Percentiles rank a stretch among this genome's conserved stretches.
Conservation (phyloP, 352 stramenopile species). For the Globisporangium megalacanthum region DNA sequence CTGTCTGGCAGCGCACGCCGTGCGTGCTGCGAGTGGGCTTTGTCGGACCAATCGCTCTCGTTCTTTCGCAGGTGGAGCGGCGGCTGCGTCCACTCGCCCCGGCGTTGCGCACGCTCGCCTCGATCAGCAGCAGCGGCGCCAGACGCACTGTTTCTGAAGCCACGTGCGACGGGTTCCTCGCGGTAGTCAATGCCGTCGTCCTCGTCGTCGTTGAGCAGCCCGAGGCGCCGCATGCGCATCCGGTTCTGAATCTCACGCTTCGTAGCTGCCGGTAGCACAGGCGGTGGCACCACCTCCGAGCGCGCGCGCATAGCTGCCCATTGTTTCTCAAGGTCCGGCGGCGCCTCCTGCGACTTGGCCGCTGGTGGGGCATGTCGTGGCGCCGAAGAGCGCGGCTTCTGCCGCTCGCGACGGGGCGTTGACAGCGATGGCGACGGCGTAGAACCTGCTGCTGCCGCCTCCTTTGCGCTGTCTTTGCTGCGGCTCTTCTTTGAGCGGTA, state of each 20-base stretch:
- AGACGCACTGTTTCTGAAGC: conserved; percentile 8
- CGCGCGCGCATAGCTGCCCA: conserved; percentile 41
- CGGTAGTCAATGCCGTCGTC: conserved; percentile 16
- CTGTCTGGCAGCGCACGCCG: conserved; percentile 38
- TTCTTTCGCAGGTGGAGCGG: conserved; percentile 18
- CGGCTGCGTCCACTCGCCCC: conserved; percentile 7
- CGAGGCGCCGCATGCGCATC: conserved; percentile 50
- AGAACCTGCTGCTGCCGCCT: conserved; percentile 12
- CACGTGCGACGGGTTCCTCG: conserved; percentile 10
- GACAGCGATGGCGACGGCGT: background rate
- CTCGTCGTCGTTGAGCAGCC: conserved; percentile 40
- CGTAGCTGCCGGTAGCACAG: conserved; percentile 28
- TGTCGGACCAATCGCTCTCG: conserved; percentile 16
- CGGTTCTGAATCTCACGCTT: conserved; percentile 56
- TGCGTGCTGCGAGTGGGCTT: conserved; percentile 9
- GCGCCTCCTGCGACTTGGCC: background rate
- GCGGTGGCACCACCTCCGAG: conserved; percentile 25
- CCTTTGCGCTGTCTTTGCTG: conserved; percentile 28
- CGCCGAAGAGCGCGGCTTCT: conserved; percentile 3
- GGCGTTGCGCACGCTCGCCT: background rate
- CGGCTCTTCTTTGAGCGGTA: conserved; percentile 51
- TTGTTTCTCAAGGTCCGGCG: conserved; percentile 27
- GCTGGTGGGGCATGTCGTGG: background rate
- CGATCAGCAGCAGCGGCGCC: conserved; percentile 2
- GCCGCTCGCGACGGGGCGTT: background rate